A percentile compares a stretch with the other conserved stretches of the same genome.
Conservation (phyloP, 2,329 filamentous ascomycete genomes). For the Grosmannia penicillata region DNA sequence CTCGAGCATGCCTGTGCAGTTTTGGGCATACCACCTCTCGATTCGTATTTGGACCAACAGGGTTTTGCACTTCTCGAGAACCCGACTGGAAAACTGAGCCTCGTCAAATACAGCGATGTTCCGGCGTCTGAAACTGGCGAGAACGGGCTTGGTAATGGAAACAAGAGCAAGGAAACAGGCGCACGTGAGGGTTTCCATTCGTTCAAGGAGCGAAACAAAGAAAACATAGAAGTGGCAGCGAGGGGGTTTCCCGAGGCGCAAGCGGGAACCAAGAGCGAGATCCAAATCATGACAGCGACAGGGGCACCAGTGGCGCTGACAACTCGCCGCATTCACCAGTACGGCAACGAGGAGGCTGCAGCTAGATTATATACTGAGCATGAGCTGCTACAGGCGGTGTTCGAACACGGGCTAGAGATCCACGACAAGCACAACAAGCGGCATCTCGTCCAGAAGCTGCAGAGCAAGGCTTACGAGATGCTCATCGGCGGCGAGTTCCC, state of each 20-base stretch:
- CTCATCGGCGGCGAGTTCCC: constrained; percentile 4
- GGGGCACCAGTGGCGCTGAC: too few relatives aligned
- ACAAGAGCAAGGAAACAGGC: not conserved
- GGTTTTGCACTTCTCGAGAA: not conserved
- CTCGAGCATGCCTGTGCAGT: too few relatives aligned
- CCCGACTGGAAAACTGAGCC: not conserved
- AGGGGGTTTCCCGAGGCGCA: too few relatives aligned
- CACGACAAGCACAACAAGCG: not conserved
- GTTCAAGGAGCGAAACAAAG: not conserved
- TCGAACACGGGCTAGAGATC: constrained; percentile 1
- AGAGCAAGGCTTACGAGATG: constrained; percentile 4
- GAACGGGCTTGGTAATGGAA: not conserved
- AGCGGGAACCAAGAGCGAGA: too few relatives aligned
- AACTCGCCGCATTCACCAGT: too few relatives aligned
- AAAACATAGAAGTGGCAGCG: too few relatives aligned
- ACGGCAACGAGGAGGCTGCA: not conserved
- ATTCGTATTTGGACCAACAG: not conserved
- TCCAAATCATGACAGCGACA: too few relatives aligned
- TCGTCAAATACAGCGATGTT: not conserved
- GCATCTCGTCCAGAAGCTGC: constrained; percentile 4
- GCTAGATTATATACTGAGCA: constrained; percentile 3
- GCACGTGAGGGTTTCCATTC: not conserved
- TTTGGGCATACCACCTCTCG: too few relatives aligned
- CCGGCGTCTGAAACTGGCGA: not conserved
- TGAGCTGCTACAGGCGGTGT: constrained; percentile 5